phyloP scores from a whole-genome alignment of 257 asterid genomes.

The Ajuga chamaepitys region DNA sequence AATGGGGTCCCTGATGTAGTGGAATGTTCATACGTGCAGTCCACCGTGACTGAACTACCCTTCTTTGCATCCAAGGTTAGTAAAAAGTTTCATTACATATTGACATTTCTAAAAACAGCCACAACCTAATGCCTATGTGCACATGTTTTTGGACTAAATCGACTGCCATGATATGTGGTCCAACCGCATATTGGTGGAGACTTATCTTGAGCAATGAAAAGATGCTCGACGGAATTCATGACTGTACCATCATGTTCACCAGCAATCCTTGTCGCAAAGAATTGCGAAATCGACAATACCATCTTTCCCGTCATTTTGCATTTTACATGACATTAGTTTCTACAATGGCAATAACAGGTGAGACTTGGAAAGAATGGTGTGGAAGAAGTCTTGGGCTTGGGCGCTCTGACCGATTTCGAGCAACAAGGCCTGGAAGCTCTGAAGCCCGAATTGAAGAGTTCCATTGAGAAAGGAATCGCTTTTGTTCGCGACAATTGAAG shows the following conservation, averaged over 20 bases:
- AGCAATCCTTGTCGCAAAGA: no score
- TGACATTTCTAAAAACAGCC: background rate
- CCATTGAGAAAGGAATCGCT: slow-evolving; percentile 70
- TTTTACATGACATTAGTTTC: background rate
- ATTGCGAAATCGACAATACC: no score
- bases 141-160: background rate
- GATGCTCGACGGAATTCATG: no score
- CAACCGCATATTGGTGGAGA: no score
- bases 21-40: slow-evolving; percentile 69
- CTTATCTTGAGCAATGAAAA: no score
- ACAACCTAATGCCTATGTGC: background rate
- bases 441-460: slow-evolving; percentile 49
- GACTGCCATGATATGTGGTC: background rate
- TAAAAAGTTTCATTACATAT: background rate
- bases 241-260: no score
- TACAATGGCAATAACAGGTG: slow-evolving; percentile 34
- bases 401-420: slow-evolving; percentile 53
- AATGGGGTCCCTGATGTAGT: slow-evolving; percentile 85
- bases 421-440: slow-evolving; percentile 71
- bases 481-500: slow-evolving; percentile 40
- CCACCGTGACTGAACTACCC: slow-evolving; percentile 62
- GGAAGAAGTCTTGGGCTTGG: slow-evolving; percentile 69
- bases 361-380: slow-evolving; percentile 78
- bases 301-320: no score
- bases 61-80: slow-evolving; percentile 79